A percentile compares a stretch with the other conserved stretches of the same genome.
phyloP scores from a whole-genome alignment of 202 grass and related monocot species.

The Setaria viridis region DNA sequence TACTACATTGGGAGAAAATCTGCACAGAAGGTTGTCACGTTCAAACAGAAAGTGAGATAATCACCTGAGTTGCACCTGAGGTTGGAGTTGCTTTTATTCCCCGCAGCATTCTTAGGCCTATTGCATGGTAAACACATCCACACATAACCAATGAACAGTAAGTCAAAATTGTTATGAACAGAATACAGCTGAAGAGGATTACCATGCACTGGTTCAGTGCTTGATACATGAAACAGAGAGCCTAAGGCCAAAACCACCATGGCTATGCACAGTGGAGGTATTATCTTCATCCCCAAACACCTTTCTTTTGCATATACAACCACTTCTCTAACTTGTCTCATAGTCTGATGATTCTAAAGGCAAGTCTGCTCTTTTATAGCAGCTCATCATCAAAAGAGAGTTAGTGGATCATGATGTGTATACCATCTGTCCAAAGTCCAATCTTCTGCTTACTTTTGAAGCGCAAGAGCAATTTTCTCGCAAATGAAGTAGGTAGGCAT shows the following conservation, averaged over 20 bases:
- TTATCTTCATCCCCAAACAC: not conserved
- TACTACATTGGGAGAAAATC: not conserved
- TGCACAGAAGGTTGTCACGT: not conserved
- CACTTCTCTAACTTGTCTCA: slow-evolving; percentile 14
- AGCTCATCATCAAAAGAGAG: slow-evolving; percentile 8
- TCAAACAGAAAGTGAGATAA: not conserved
- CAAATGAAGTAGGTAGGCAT: not conserved
- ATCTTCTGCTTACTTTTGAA: slow-evolving; percentile 16
- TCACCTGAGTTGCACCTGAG: slow-evolving; percentile 20
- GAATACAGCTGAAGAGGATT: slow-evolving; percentile 9
- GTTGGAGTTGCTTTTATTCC: slow-evolving; percentile 28
- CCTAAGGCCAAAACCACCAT: slow-evolving; percentile 29
- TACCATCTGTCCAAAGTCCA: slow-evolving; percentile 33
- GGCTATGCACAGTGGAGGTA: not conserved
- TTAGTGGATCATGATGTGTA: slow-evolving; percentile 23
- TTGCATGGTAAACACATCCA: not conserved
- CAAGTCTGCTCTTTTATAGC: slow-evolving; percentile 15
- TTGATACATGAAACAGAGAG: slow-evolving; percentile 37
- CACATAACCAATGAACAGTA: not conserved
- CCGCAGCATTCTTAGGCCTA: not conserved
- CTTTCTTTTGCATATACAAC: slow-evolving; percentile 23
- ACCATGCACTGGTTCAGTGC: slow-evolving; percentile 6
- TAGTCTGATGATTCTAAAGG: slow-evolving; percentile 4
- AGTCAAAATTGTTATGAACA: not conserved
- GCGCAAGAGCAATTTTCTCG: slow-evolving; percentile 10